A percentile compares a stretch with the other conserved stretches of the same genome.
phyloP scores from a whole-genome alignment of 2,329 filamentous ascomycete genomes.

The Proliferodiscus dingleyae region DNA sequence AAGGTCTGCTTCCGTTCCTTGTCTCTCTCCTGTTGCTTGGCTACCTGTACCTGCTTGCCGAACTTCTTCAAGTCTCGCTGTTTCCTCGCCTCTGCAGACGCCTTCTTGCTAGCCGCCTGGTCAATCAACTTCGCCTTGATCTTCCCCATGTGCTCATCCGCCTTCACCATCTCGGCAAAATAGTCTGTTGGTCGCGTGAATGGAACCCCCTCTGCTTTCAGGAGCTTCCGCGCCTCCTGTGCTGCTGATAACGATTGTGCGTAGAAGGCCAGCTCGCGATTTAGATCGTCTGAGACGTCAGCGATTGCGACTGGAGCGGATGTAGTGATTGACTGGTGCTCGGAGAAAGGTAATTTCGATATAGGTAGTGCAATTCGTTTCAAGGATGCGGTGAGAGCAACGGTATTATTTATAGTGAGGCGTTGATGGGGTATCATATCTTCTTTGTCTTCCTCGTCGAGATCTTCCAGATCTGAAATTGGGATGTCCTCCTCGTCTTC shows the following conservation, averaged over 20 bases:
- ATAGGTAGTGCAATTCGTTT: constrained; percentile 72
- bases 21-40: constrained; percentile 88
- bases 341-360: constrained; percentile 68
- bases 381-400: constrained; percentile 74
- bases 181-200: constrained; percentile 92
- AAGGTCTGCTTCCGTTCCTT: constrained; percentile 90
- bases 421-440: constrained; percentile 87
- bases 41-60: constrained; percentile 95
- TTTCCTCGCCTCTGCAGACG: constrained; percentile 82
- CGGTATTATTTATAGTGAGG: constrained; percentile 94
- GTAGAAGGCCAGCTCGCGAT: constrained; percentile 90
- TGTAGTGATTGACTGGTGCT: constrained; percentile 74
- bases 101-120: constrained; percentile 88
- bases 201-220: constrained; percentile 76
- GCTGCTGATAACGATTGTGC: constrained; percentile 80
- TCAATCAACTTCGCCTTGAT: constrained; percentile 91
- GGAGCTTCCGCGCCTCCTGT: constrained; percentile 62
- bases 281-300: constrained; percentile 86
- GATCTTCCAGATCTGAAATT: constrained; percentile 78
- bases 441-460: constrained; percentile 73
- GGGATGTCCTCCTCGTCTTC: constrained; percentile 84
- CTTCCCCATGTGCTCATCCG: constrained; percentile 96
- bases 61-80: constrained; percentile 98
- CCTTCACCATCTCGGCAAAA: constrained; percentile 99
- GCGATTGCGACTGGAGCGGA: constrained; percentile 65